Conservation (phyloP, 108 stramenopile species). For the Pseudonitzschia multistriata region DNA sequence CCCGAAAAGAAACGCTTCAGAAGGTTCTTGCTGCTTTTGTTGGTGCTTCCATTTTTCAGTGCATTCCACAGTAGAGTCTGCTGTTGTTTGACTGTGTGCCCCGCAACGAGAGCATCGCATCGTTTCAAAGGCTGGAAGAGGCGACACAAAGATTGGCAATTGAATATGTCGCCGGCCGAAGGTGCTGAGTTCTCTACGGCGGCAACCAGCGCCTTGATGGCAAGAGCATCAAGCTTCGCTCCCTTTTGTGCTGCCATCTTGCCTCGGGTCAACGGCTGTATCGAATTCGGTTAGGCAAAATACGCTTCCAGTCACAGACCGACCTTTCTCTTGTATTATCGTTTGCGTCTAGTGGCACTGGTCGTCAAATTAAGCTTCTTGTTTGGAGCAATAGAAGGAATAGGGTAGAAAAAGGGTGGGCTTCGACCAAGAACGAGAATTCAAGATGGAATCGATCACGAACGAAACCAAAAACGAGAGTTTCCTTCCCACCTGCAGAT, state of each 20-base stretch:
- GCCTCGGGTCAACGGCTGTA: neutral
- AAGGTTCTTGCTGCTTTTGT: conserved; percentile 27
- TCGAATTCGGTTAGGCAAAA: too few relatives aligned
- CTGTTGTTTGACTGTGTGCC: conserved; percentile 31
- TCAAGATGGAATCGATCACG: too few relatives aligned
- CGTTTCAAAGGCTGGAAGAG: conserved; percentile 16
- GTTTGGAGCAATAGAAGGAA: neutral
- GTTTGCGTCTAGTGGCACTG: too few relatives aligned
- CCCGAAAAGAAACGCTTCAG: conserved; percentile 47
- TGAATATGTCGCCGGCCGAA: conserved; percentile 2
- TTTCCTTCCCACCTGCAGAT: neutral
- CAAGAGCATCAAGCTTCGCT: neutral
- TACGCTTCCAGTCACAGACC: too few relatives aligned
- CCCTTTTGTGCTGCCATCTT: neutral
- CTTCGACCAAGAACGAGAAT: neutral
- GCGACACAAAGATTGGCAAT: conserved; percentile 4
- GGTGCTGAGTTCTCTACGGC: conserved; percentile 10
- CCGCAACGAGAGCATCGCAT: conserved; percentile 14
- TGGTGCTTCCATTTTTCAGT: conserved; percentile 14
- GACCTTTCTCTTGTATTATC: neutral
- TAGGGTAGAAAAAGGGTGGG: neutral
- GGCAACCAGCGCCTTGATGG: conserved; percentile 22
- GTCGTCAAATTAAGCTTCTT: neutral
- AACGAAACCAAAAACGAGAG: too few relatives aligned
- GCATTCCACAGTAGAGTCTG: conserved; percentile 18